Base-by-base conservation (phyloP, 164 flowering plant species). In the Chloranthus sessilifolius region DNA sequence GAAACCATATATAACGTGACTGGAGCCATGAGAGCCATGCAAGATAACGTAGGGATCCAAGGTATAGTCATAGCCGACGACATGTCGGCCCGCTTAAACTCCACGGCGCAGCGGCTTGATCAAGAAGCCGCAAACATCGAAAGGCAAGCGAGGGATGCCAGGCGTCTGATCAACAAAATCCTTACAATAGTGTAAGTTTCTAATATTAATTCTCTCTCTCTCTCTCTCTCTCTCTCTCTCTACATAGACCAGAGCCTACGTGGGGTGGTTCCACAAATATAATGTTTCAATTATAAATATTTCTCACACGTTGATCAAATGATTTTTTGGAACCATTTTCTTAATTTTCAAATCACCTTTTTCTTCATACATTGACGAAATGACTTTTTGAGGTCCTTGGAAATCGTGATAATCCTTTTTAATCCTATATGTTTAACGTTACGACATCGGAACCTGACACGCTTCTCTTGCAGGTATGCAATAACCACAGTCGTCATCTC, bases 1-100 rank as follows among this genome's bases (percentile, higher is more conserved):
- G 60, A 51, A 8, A 77, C 85, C 4, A 64, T 90, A 38, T 65
- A 75, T 21, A 75, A 71, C 54, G 71, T 85, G 20, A 90, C 98
- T 7, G 76, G 70, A 38, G 91, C 87, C 21, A 79, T 90, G 79
- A 74, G 59, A 56, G 62, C 60, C n/a, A 68, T 87, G 19, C 64
- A 59, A 12, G 47, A 41, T 7, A 73, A 59, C 56, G 59, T 79
- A 22, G 71, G 49, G 50, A 2, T 50, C 65, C 11, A 46, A 50
- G 40, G 48, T 33, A 12, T 19, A 16, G 59, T 29, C 30, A n/a
- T n/a, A n/a, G n/a, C n/a, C n/a, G 17, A n/a, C 19, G 59, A 60
- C 26, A 64, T 72, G 41, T 61, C 82, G 2, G 30, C 31, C 51
- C 78, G 74, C 59, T 77, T 84, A 14, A 59, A 54, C 42, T 60